Conservation (phyloP, 140 eudicot genomes). For the Oenanthe javanica region DNA sequence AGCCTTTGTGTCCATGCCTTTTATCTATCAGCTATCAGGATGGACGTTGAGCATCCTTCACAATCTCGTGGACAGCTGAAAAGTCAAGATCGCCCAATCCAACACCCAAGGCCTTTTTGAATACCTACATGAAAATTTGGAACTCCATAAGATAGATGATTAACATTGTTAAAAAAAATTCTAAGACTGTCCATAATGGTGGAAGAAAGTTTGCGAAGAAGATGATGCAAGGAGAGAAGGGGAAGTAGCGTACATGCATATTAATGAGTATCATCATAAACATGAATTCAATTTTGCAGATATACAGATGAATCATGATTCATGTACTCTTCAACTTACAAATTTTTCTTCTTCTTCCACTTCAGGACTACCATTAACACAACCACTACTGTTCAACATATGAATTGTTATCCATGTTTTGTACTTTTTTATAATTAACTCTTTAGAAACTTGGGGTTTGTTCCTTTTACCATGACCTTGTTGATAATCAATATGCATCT, state of each 20-base stretch:
- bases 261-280: neutral
- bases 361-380: neutral
- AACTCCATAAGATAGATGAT: neutral
- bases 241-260: neutral
- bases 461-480: neutral
- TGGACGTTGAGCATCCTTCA: constrained; percentile 38
- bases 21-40: constrained; percentile 19
- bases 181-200: neutral
- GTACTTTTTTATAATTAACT: neutral
- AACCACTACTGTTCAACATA: neutral
- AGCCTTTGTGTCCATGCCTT: neutral
- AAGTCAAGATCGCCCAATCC: constrained; percentile 95
- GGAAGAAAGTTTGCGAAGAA: neutral
- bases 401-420: neutral
- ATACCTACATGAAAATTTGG: constrained; percentile 38
- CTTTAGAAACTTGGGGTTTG: neutral
- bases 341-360: neutral
- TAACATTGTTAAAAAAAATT: neutral
- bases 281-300: neutral
- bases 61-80: constrained; percentile 81
- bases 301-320: neutral
- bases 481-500: neutral
- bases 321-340: neutral
- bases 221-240: neutral
- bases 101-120: constrained; percentile 81